These are phyloP conservation scores for Pisolithus sp. DNA, from an alignment of 768 basidiomycete species.

Conservation along the genomic window DNA sequence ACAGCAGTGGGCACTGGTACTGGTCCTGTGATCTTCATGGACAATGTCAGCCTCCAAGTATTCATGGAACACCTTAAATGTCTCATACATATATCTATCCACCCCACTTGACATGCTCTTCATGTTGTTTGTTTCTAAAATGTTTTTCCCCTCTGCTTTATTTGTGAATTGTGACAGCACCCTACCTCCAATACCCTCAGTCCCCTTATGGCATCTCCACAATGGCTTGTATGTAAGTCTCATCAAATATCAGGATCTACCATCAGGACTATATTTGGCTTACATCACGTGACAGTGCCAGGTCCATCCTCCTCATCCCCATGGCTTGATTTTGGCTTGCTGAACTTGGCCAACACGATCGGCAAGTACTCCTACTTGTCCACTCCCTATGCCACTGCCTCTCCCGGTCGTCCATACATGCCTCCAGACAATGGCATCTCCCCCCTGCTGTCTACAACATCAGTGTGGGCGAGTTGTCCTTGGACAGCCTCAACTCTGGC, in stretches of 20 bases:
- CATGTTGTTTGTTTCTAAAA: background rate
- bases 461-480: constrained; percentile 61
- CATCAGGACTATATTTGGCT: too few relatives aligned
- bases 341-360: constrained; percentile 51
- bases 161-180: too few relatives aligned
- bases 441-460: constrained; percentile 71
- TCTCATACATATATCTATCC: too few relatives aligned
- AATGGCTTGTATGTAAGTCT: too few relatives aligned
- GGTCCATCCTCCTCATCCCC: constrained; percentile 43
- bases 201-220: too few relatives aligned
- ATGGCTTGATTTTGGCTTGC: constrained; percentile 52
- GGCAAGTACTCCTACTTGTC: constrained; percentile 55
- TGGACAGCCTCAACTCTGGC: constrained; percentile 61
- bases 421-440: constrained; percentile 62
- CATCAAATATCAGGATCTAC: too few relatives aligned
- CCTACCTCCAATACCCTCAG: too few relatives aligned
- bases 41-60: too few relatives aligned
- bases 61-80: too few relatives aligned
- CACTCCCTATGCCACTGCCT: constrained; percentile 47
- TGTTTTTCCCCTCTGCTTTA: background rate
- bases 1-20: too few relatives aligned
- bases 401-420: constrained; percentile 59
- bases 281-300: constrained; percentile 46
- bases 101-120: too few relatives aligned
- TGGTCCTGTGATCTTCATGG: too few relatives aligned